Base-by-base conservation (phyloP, 257 asterid species). In the Nicotiana otophora region DNA sequence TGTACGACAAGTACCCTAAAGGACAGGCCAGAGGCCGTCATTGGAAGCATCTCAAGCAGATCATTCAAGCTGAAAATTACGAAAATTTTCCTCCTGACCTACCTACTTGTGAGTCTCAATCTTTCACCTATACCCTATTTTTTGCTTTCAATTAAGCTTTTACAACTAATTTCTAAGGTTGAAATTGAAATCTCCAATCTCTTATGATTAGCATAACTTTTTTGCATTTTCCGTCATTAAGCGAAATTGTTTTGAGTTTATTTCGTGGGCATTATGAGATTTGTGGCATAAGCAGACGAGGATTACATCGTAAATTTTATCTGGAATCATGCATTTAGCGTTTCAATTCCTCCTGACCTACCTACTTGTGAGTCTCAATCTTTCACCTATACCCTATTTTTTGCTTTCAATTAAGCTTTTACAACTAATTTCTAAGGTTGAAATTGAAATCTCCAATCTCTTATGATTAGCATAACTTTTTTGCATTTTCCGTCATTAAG, bases 31-130 rank as follows among this genome's bases (percentile, higher is more conserved):
- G 97, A 84, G 89, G 91, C 42, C 86, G 99, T 82, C 88, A 86
- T 39, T 94, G 99, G 99, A 96, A 96, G 60, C 99, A 96, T 85
- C 97, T 96, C 86, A 96, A 92, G 88, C 99, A 96, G 91, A 86
- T 96, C 51, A 86, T 96, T 82, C 97, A 86, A 76, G 97, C 98
- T 26, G 98, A 96, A 85, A 96, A 92, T 83, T 94, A 94, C 89
- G 97, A 91, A 39, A 91, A 90, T 28, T 92, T 84, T 75, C 89
- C 93, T 51, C 96, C 97, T 0, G 36, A 90, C 30, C 87, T 88
- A 82, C 96, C 98, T 15, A 94, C 90, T 82, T 96, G 99, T 96
- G 84, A 88, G 99, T 81, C 34, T 11, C 31, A 3, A 46, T 77
- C 57, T 53, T n/a, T 55, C 31, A 7, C 16, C 51, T 51, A 9